These are phyloP conservation scores for Phaeosphaeria sp. DNA, from an alignment of 2,329 filamentous ascomycete species.

Conservation along the genomic window DNA sequence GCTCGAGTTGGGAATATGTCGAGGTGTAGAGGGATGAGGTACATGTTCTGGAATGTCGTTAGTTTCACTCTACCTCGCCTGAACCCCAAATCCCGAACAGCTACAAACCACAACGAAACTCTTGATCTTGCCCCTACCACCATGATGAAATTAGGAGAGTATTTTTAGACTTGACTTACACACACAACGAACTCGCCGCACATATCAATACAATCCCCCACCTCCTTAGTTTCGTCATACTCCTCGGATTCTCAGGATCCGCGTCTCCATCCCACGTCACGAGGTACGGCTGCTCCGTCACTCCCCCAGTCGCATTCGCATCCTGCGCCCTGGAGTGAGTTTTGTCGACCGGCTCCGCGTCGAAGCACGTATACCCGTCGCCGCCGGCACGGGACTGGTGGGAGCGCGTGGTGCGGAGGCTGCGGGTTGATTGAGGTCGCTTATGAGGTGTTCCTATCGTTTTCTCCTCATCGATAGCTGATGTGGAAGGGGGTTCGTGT, in stretches of 20 bases:
- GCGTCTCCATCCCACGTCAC: conserved; percentile 77
- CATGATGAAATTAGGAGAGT: too few relatives aligned
- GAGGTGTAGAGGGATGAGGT: conserved; percentile 88
- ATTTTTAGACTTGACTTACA: conserved; percentile 64
- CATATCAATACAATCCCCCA: conserved; percentile 82
- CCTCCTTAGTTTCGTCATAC: conserved; percentile 69
- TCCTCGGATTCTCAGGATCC: conserved; percentile 78
- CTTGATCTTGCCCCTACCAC: too few relatives aligned
- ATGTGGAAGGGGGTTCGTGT: neutral
- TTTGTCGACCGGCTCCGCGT: conserved; percentile 25
- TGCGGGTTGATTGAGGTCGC: conserved; percentile 25
- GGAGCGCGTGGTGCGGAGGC: conserved; percentile 29
- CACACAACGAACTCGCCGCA: conserved; percentile 77
- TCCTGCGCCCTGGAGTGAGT: conserved; percentile 20
- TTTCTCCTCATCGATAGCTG: neutral
- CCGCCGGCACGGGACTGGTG: conserved; percentile 46
- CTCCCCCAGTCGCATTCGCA: conserved; percentile 24
- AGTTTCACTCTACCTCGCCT: too few relatives aligned
- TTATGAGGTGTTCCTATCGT: conserved; percentile 5
- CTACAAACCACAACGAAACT: too few relatives aligned
- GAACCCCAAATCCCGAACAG: too few relatives aligned
- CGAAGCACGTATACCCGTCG: conserved; percentile 48
- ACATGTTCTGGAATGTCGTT: conserved; percentile 76
- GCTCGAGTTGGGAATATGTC: conserved; percentile 78
- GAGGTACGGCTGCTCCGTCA: conserved; percentile 61